Evolutionary conservation across 2,329 filamentous ascomycete genomes (phyloP).

Genomic region (Ophiostoma piceae): DNA sequence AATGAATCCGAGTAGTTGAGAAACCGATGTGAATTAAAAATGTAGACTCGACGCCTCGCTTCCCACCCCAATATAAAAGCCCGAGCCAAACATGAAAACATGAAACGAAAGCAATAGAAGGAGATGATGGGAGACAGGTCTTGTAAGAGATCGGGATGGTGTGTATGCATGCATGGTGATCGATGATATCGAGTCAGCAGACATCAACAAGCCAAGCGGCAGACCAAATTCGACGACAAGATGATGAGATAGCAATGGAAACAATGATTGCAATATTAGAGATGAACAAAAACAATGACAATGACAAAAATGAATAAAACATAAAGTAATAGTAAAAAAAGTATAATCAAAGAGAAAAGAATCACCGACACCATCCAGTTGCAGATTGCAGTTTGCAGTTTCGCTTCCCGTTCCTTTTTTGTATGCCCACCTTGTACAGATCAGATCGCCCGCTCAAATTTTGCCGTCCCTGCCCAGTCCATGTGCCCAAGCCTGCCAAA

Average conservation of each 20-base stretch:
- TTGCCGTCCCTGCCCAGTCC: slow-evolving; percentile 26
- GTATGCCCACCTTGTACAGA: slow-evolving; percentile 24
- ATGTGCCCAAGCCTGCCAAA: slow-evolving; percentile 27
- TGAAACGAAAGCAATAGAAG: slow-evolving; percentile 10
- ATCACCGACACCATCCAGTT: slow-evolving; percentile 28
- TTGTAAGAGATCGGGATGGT: no score
- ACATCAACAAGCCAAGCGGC: background rate
- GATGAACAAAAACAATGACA: background rate
- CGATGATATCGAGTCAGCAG: no score
- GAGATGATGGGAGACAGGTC: background rate
- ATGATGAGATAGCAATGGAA: background rate
- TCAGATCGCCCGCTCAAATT: slow-evolving; percentile 26
- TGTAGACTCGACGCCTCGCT: slow-evolving; percentile 26
- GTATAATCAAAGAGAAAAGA: slow-evolving; percentile 23
- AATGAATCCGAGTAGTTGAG: no score
- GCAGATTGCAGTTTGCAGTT: slow-evolving; percentile 20
- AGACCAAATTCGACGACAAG: background rate
- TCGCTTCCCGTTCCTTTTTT: slow-evolving; percentile 26
- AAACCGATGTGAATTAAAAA: slow-evolving; percentile 26
- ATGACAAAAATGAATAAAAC: background rate
- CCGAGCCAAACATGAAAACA: slow-evolving; percentile 5
- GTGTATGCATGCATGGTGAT: no score
- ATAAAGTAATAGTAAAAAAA: slow-evolving; percentile 22
- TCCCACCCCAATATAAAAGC: slow-evolving; percentile 19
- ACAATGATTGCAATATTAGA: background rate